Evolutionary conservation across 352 stramenopile genomes (phyloP), one percentile per base, ranked within the genome.

Genomic region (Peronospora destructor): DNA sequence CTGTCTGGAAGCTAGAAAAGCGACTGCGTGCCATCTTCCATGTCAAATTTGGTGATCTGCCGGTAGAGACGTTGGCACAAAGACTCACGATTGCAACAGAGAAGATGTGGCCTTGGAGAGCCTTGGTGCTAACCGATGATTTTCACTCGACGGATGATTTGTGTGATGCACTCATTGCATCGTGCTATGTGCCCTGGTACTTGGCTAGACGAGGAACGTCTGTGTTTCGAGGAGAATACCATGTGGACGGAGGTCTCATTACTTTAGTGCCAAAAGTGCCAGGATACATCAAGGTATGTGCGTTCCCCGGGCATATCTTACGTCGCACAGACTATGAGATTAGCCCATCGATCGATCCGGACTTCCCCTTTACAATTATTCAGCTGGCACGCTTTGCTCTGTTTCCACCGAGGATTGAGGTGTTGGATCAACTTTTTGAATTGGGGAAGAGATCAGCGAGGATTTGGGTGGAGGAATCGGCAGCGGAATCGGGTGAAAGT

Each of bases 181-280:
- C 79, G 17, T 87, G 76, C 40, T 87, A 77, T 58, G 72, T 92
- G 44, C 79, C 82, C 32, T 90, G 84, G 61, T 92, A 89, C 59
- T 53, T 92, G 16, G 66, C 70, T 3, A 53, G 53, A 26, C 56
- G 71, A 39, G 71, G 71, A 6, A 70, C 57, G 33, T 59, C 68
- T 26, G 57, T 68, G 36, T 85, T 89, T 61, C 69, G 76, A 49
- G 71, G 71, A 34, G 66, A 85, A 36, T 73, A 76, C 38, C 73
- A 89, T 52, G 64, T 90, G 6, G 82, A 92, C 45, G 82, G 79
- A 53, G 68, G 78, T 0, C 59, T 90, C 14, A 43, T 87, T 13
- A 73, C 77, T 41, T 61, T 92, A 40, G 75, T 89, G 12, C 82
- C 82, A 0, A 73, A 86, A 44, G 41, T 92, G 4, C 63, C 71